A percentile compares a stretch with the other conserved stretches of the same genome.
Evolutionary conservation across 192 early-diverging fungal species (phyloP).

Genomic region (Dissophora ornata): DNA sequence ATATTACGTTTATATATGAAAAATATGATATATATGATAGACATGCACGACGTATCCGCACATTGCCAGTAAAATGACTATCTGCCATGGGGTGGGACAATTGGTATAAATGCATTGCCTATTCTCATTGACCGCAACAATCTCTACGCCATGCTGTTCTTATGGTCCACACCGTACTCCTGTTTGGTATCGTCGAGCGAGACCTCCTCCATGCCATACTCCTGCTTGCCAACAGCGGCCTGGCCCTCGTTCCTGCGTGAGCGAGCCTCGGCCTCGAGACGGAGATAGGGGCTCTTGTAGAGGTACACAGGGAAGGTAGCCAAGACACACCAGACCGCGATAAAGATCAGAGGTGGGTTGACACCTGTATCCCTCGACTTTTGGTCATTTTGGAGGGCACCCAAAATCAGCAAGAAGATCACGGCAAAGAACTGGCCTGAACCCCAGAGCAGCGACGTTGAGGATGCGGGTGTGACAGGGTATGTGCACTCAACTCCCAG

Average conservation of each 20-base stretch:
- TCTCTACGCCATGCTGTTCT: too few species aligned
- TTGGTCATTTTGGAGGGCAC: slow-evolving; percentile 21
- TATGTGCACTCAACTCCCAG: slow-evolving; percentile 55
- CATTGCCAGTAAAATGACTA: too few species aligned
- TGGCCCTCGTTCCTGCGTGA: slow-evolving; percentile 11
- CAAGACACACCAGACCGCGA: slow-evolving; percentile 35
- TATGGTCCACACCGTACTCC: neutral
- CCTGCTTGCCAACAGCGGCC: neutral
- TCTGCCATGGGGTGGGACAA: too few species aligned
- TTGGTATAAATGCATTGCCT: too few species aligned
- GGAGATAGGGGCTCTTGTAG: slow-evolving; percentile 45
- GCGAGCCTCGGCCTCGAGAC: slow-evolving; percentile 45
- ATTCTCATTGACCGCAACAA: too few species aligned
- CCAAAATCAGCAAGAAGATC: slow-evolving; percentile 36
- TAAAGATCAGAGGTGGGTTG: slow-evolving; percentile 48
- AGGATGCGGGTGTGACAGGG: slow-evolving; percentile 49
- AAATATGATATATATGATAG: too few species aligned
- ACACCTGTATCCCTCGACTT: slow-evolving; percentile 15
- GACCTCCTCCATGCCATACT: slow-evolving; percentile 26
- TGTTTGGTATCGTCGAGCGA: slow-evolving; percentile 12
- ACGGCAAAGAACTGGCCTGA: slow-evolving; percentile 50
- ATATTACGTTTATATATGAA: too few species aligned
- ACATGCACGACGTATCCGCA: too few species aligned
- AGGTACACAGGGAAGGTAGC: slow-evolving; percentile 40
- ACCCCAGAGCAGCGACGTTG: slow-evolving; percentile 49